These are phyloP conservation scores for Rozella allomycis DNA, from an alignment of 371 early-diverging fungal genomes.

Conservation along the genomic window DNA sequence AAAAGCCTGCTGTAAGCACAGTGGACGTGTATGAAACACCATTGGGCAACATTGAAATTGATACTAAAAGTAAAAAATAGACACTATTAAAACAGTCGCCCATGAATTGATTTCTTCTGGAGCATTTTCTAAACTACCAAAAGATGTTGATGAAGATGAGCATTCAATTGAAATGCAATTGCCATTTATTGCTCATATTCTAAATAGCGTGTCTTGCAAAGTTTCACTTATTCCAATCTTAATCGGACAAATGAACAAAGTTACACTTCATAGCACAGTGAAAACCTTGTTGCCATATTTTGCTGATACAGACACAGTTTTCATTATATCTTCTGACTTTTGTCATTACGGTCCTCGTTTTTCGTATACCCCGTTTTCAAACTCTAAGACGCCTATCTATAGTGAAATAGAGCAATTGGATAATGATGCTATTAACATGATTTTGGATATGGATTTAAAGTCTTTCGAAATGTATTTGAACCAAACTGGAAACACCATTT, in stretches of 20 bases:
- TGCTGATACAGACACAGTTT: slow-evolving; percentile 36
- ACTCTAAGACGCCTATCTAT: slow-evolving; percentile 28
- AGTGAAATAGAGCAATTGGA: slow-evolving; percentile 51
- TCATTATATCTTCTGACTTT: slow-evolving; percentile 82
- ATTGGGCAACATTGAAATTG: slow-evolving; percentile 48
- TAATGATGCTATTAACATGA: slow-evolving; percentile 46
- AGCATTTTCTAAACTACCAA: slow-evolving; percentile 37
- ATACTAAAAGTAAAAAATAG: slow-evolving; percentile 17
- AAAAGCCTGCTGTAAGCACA: slow-evolving; percentile 46
- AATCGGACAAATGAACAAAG: slow-evolving; percentile 1
- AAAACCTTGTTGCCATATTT: slow-evolving; percentile 45
- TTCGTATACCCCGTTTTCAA: slow-evolving; percentile 43
- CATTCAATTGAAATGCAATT: slow-evolving; percentile 91
- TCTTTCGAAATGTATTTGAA: slow-evolving; percentile 42
- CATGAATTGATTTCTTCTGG: slow-evolving; percentile 33
- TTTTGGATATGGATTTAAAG: slow-evolving; percentile 33
- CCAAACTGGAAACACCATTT: slow-evolving; percentile 66
- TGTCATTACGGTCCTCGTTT: slow-evolving; percentile 65
- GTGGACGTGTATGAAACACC: slow-evolving; percentile 59
- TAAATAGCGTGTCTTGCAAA: slow-evolving; percentile 17
- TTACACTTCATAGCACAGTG: slow-evolving; percentile 36
- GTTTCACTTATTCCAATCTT: background rate
- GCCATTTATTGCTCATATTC: slow-evolving; percentile 54
- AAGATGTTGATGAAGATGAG: slow-evolving; percentile 57
- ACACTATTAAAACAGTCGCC: slow-evolving; percentile 16